Conservation (phyloP, 2,329 filamentous ascomycete genomes). For the Penicillium italicum region DNA sequence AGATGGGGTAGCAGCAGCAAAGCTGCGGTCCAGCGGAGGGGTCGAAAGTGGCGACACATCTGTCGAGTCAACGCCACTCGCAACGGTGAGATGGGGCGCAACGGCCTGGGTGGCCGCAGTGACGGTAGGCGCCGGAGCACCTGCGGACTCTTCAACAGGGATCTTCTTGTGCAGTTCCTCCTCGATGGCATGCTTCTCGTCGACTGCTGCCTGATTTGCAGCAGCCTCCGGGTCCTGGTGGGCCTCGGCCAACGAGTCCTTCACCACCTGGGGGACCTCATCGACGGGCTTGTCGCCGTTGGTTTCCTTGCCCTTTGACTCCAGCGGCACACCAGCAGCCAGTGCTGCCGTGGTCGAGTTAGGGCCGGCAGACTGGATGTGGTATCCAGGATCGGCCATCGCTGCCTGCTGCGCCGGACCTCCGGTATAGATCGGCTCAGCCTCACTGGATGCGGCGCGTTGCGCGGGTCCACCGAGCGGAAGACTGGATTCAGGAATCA, state of each 20-base stretch:
- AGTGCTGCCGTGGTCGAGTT: slow-evolving; percentile 46
- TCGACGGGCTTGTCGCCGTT: slow-evolving; percentile 21
- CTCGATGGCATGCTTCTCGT: slow-evolving; percentile 73
- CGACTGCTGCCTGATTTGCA: slow-evolving; percentile 63
- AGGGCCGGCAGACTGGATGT: slow-evolving; percentile 51
- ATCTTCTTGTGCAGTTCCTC: slow-evolving; percentile 62
- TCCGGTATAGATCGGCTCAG: slow-evolving; percentile 7
- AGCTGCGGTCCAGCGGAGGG: slow-evolving; percentile 19
- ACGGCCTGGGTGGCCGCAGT: slow-evolving; percentile 39
- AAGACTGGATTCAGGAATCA: slow-evolving; percentile 80
- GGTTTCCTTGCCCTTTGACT: slow-evolving; percentile 30
- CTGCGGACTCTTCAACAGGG: slow-evolving; percentile 33
- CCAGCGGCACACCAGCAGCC: slow-evolving; percentile 45
- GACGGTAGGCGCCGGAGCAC: slow-evolving; percentile 40
- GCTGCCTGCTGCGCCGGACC: slow-evolving; percentile 24
- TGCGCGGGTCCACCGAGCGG: slow-evolving; percentile 55
- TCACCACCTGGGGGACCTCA: slow-evolving; percentile 45
- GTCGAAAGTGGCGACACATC: slow-evolving; percentile 29
- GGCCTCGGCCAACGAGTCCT: slow-evolving; percentile 48
- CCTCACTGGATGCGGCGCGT: slow-evolving; percentile 25
- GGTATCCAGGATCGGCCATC: slow-evolving; percentile 51
- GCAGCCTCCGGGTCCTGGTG: slow-evolving; percentile 67
- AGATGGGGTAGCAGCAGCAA: slow-evolving; percentile 11
- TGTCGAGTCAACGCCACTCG: slow-evolving; percentile 20
- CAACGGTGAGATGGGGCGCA: slow-evolving; percentile 32